These are phyloP conservation scores for Entoloma clypeatum DNA, from an alignment of 1,284 basidiomycete genomes.

Conservation along the genomic window DNA sequence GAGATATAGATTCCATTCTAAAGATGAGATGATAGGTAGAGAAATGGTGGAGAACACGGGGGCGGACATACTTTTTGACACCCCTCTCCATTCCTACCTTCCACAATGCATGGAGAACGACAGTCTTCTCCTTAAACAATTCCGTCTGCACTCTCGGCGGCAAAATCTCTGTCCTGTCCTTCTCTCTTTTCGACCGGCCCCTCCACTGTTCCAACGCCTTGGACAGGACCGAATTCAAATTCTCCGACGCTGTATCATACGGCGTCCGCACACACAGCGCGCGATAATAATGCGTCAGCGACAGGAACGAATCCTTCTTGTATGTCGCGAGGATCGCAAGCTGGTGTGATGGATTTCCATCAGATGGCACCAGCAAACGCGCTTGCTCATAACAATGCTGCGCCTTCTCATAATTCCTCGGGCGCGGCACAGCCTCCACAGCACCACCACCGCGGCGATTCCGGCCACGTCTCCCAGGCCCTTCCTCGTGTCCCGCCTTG, in stretches of 20 bases:
- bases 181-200: conserved; percentile 34
- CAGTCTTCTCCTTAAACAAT: conserved; percentile 66
- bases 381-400: conserved; percentile 84
- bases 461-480: conserved; percentile 38
- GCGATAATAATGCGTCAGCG: conserved; percentile 86
- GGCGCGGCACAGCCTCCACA: conserved; percentile 41
- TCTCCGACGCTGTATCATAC: conserved; percentile 85
- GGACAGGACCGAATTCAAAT: conserved; percentile 70
- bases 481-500: conserved; percentile 60
- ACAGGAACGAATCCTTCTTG: conserved; percentile 75
- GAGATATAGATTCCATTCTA: conserved; percentile 44
- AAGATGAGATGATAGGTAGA: conserved; percentile 11
- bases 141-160: conserved; percentile 46
- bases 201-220: conserved; percentile 65
- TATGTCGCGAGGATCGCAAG: conserved; percentile 91
- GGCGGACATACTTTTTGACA: conserved; percentile 50
- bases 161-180: conserved; percentile 32
- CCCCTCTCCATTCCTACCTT: conserved; percentile 54
- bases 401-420: conserved; percentile 72
- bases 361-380: conserved; percentile 71
- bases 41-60: conserved; percentile 1
- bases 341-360: conserved; percentile 91
- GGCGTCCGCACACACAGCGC: conserved; percentile 85
- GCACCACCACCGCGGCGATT: conserved; percentile 42
- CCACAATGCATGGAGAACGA: conserved; percentile 73